Percentiles rank a stretch among this genome's conserved stretches.
These are phyloP conservation scores for Halenospora varia DNA, from an alignment of 495 filamentous ascomycete genomes.

Conservation along the genomic window DNA sequence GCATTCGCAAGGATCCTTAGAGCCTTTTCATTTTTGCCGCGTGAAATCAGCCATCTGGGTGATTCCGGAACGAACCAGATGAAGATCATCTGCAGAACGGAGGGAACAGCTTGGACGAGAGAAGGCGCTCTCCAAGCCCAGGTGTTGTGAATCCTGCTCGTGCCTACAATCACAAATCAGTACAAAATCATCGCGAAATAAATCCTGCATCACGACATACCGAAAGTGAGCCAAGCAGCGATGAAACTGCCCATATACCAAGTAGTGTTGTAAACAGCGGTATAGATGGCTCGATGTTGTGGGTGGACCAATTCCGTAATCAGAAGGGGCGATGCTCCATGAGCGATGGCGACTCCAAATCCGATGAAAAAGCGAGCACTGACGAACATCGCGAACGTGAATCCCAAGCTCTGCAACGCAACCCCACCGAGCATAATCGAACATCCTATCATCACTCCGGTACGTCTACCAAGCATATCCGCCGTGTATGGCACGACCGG, in stretches of 20 bases:
- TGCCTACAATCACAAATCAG: slow-evolving; percentile 3
- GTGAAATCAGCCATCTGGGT: slow-evolving; percentile 15
- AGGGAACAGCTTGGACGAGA: slow-evolving; percentile 33
- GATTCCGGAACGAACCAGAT: slow-evolving; percentile 28
- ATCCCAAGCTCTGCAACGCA: slow-evolving; percentile 23
- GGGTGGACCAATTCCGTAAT: slow-evolving; percentile 32
- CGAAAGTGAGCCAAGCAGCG: slow-evolving; percentile 28
- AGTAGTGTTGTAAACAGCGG: slow-evolving; percentile 10
- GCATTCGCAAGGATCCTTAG: slow-evolving; percentile 21
- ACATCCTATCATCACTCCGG: slow-evolving; percentile 45
- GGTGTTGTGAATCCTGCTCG: slow-evolving; percentile 21
- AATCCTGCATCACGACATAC: neutral
- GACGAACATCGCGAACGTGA: slow-evolving; percentile 42
- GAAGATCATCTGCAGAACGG: slow-evolving; percentile 31
- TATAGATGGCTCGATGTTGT: slow-evolving; percentile 21
- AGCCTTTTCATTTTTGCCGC: slow-evolving; percentile 24
- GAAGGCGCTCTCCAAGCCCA: slow-evolving; percentile 40
- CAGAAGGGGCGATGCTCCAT: slow-evolving; percentile 36
- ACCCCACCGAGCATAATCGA: slow-evolving; percentile 48
- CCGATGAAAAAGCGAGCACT: slow-evolving; percentile 49
- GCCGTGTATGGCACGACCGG: slow-evolving; percentile 39
- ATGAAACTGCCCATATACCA: slow-evolving; percentile 23
- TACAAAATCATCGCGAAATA: neutral
- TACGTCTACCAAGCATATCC: slow-evolving; percentile 38
- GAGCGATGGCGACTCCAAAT: slow-evolving; percentile 46